Conservation (phyloP, 331 rosid genomes). For the Ulmus americana region DNA sequence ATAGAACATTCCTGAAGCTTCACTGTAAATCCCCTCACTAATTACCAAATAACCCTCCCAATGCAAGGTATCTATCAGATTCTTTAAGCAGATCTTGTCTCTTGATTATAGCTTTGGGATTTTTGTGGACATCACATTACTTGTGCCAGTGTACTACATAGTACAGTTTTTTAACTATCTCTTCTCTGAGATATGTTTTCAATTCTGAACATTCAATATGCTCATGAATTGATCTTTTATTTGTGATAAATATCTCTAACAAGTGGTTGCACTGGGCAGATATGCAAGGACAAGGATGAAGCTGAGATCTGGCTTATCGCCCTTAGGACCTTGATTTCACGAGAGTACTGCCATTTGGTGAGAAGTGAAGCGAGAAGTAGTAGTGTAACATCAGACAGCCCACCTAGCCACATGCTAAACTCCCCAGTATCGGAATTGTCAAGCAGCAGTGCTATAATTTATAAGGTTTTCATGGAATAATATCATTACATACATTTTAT, state of each 20-base stretch:
- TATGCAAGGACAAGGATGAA: constrained; percentile 49
- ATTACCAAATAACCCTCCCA: too few species aligned
- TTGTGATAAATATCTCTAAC: background rate
- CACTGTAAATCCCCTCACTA: too few species aligned
- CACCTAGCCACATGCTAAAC: background rate
- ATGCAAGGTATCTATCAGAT: too few species aligned
- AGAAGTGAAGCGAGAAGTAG: constrained; percentile 25
- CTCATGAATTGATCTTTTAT: background rate
- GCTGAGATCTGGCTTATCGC: constrained; percentile 43
- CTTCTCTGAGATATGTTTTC: background rate
- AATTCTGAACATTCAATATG: background rate
- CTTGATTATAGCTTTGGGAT: background rate
- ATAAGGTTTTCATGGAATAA: background rate
- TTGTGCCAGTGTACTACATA: too few species aligned
- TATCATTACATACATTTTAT: background rate
- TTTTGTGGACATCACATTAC: too few species aligned
- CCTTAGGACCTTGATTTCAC: constrained; percentile 35
- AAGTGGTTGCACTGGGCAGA: constrained; percentile 20
- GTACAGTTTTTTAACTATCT: background rate
- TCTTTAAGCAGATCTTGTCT: background rate
- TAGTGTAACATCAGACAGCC: background rate
- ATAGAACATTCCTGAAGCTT: too few species aligned
- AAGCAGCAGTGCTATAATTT: background rate
- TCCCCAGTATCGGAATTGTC: background rate
- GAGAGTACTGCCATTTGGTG: constrained; percentile 23